Conservation (phyloP, 495 filamentous ascomycete species). For the Neurospora sp. region DNA sequence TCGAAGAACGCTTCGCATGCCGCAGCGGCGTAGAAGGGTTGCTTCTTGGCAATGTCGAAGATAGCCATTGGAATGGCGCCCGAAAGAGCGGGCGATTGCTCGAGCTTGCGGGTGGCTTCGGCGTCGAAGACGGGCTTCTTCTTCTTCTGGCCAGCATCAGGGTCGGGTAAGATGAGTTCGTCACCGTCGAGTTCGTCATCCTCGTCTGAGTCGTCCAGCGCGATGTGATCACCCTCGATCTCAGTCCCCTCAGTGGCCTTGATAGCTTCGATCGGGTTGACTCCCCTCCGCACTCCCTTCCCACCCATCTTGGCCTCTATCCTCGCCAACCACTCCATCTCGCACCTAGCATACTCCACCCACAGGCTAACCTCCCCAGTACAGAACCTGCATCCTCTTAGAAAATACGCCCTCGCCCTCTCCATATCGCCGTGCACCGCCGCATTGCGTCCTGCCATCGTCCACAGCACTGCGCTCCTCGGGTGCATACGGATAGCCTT, state of each 20-base stretch:
- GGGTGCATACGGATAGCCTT: slow-evolving; percentile 75
- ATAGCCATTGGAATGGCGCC: slow-evolving; percentile 89
- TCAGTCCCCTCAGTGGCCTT: slow-evolving; percentile 24
- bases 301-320: slow-evolving; percentile 63
- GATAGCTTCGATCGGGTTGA: slow-evolving; percentile 28
- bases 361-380: slow-evolving; percentile 60
- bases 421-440: slow-evolving; percentile 77
- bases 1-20: slow-evolving; percentile 71
- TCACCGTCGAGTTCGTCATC: slow-evolving; percentile 33
- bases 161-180: slow-evolving; percentile 32
- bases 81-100: slow-evolving; percentile 68
- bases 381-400: slow-evolving; percentile 86
- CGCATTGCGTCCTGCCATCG: slow-evolving; percentile 68
- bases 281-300: slow-evolving; percentile 37
- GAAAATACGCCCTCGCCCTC: slow-evolving; percentile 65
- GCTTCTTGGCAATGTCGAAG: slow-evolving; percentile 77
- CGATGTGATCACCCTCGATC: slow-evolving; percentile 19
- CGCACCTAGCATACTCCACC: slow-evolving; percentile 83
- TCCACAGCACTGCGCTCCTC: slow-evolving; percentile 74
- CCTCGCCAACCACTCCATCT: slow-evolving; percentile 83
- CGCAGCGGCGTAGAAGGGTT: slow-evolving; percentile 51
- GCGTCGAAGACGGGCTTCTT: slow-evolving; percentile 43
- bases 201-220: slow-evolving; percentile 30
- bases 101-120: slow-evolving; percentile 47
- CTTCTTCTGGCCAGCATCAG: slow-evolving; percentile 20